Evolutionary conservation across 2,329 filamentous ascomycete genomes (phyloP).

Genomic region (Aureobasidium subglaciale): DNA sequence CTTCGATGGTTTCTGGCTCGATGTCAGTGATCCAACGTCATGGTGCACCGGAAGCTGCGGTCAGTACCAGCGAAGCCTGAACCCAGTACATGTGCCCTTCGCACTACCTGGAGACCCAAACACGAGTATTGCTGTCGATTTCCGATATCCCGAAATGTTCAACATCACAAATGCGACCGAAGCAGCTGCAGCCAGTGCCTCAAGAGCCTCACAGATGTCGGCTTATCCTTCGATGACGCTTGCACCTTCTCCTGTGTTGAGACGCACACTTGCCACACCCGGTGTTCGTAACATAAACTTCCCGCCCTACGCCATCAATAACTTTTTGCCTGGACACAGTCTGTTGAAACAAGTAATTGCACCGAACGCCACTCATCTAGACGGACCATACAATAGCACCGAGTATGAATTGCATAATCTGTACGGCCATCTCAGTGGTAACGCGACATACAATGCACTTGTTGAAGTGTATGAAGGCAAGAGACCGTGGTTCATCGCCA

Average conservation of each 20-base stretch:
- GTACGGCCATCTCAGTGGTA: slow-evolving; percentile 19
- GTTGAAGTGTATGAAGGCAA: slow-evolving; percentile 2
- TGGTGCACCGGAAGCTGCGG: slow-evolving; percentile 21
- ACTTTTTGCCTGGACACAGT: slow-evolving; percentile 20
- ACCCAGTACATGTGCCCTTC: slow-evolving; percentile 23
- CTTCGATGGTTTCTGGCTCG: slow-evolving; percentile 22
- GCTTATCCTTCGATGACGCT: slow-evolving; percentile 18
- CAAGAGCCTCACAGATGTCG: slow-evolving; percentile 17
- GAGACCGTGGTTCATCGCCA: slow-evolving; percentile 17
- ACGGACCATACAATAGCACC: slow-evolving; percentile 21
- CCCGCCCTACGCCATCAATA: slow-evolving; percentile 23
- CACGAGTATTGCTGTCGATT: slow-evolving; percentile 21
- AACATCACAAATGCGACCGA: slow-evolving; percentile 23
- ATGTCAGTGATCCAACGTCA: slow-evolving; percentile 19
- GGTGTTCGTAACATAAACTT: slow-evolving; percentile 21
- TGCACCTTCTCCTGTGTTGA: slow-evolving; percentile 16
- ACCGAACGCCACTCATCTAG: slow-evolving; percentile 22
- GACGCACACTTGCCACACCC: slow-evolving; percentile 19
- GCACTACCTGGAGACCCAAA: slow-evolving; percentile 22
- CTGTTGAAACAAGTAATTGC: slow-evolving; percentile 20
- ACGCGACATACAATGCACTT: slow-evolving; percentile 21
- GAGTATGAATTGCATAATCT: slow-evolving; percentile 24
- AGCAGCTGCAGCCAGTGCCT: slow-evolving; percentile 20
- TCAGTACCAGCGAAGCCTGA: slow-evolving; percentile 16
- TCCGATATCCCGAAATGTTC: slow-evolving; percentile 21